Conservation (phyloP, 441 rosid species). For the Populus trichocarpa region DNA sequence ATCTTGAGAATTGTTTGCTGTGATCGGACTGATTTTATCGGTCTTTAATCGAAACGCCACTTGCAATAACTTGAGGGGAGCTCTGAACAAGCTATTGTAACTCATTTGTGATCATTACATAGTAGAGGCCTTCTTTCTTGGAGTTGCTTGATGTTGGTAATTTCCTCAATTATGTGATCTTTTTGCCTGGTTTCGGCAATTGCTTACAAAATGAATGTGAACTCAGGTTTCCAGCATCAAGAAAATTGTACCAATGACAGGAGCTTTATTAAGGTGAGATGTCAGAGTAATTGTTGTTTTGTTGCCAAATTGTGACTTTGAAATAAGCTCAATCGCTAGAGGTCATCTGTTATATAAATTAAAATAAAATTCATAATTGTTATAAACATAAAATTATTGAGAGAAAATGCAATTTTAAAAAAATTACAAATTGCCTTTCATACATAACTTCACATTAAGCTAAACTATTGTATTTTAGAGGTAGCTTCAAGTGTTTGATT, state of each 20-base stretch:
- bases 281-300: conserved; percentile 5
- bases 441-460: neutral
- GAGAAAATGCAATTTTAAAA: too few relatives aligned
- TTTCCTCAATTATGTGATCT: neutral
- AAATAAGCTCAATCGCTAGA: conserved; percentile 1
- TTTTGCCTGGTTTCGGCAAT: conserved; percentile 12
- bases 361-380: neutral
- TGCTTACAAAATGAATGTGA: conserved; percentile 27
- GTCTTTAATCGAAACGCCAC: neutral
- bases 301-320: conserved; percentile 11
- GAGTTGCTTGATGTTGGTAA: conserved; percentile 1
- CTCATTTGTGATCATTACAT: neutral
- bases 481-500: neutral
- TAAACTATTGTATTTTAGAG: neutral
- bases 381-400: neutral
- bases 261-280: conserved; percentile 58
- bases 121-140: neutral
- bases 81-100: neutral
- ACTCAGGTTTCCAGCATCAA: conserved; percentile 55
- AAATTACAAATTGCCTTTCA: neutral
- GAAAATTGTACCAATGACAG: conserved; percentile 32
- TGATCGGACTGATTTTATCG: neutral
- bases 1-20: neutral
- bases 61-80: neutral
- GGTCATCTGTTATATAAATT: neutral